These are phyloP conservation scores for Stachybotrys elegans DNA, from an alignment of 2,329 filamentous ascomycete species.

Conservation along the genomic window DNA sequence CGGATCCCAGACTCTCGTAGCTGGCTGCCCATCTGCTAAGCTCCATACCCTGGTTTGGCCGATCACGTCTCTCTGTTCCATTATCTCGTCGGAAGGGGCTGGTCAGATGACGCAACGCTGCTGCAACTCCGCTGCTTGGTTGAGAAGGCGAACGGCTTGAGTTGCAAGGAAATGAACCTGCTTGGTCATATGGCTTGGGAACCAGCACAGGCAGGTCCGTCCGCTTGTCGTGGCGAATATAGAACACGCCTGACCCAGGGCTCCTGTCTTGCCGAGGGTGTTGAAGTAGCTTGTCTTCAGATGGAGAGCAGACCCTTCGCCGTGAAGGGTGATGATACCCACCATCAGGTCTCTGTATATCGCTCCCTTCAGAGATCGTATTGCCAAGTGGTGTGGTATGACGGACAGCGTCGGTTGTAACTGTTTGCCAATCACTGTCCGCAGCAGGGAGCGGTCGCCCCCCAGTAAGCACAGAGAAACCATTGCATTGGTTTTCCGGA, in stretches of 20 bases:
- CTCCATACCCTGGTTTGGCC: constrained; percentile 12
- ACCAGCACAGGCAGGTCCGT: constrained; percentile 14
- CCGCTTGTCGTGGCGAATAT: constrained; percentile 16
- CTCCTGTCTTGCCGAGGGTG: too few relatives aligned
- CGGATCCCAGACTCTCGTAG: constrained; percentile 26
- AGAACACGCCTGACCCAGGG: constrained; percentile 12
- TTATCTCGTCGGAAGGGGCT: constrained; percentile 15
- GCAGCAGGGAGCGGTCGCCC: constrained; percentile 11
- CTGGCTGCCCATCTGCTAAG: constrained; percentile 18
- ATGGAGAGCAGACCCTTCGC: too few relatives aligned
- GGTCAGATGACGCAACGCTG: constrained; percentile 19
- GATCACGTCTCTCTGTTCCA: not conserved
- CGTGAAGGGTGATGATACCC: too few relatives aligned
- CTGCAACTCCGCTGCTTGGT: constrained; percentile 14
- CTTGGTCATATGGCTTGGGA: constrained; percentile 12
- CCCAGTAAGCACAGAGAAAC: too few relatives aligned
- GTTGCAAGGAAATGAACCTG: constrained; percentile 14
- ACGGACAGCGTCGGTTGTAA: constrained; percentile 23
- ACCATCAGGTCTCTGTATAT: too few relatives aligned
- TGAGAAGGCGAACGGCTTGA: constrained; percentile 14
- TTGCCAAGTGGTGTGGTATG: too few relatives aligned
- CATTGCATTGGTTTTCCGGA: constrained; percentile 13
- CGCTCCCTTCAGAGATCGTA: too few relatives aligned
- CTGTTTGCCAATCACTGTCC: constrained; percentile 32
- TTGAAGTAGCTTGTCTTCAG: too few relatives aligned